Conservation (phyloP, 176 grass and related monocot genomes). For the Zea mays region Zm-B73-REFERENCE-NAM-5.0 NC_050103.1:140329501-140330000, state of each 20-base stretch:
- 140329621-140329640: not conserved
- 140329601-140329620: not conserved
- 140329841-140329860: no score
- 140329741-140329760: not conserved
- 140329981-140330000: no score
- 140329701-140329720: not conserved
- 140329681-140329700: not conserved
- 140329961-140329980: no score
- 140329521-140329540: constrained; percentile 80
- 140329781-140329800: no score
- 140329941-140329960: no score
- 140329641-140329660: not conserved
- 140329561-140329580: constrained; percentile 73
- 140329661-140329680: not conserved
- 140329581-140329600: constrained; percentile 3
- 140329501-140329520: constrained; percentile 79
- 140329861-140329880: no score
- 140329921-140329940: no score
- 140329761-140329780: not conserved
- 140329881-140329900: no score
- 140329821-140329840: no score
- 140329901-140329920: no score
- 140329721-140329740: not conserved
- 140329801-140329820: no score
- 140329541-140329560: constrained; percentile 59